phyloP scores from a whole-genome alignment of 495 filamentous ascomycete genomes.

The Penicillium bialowiezense region DNA sequence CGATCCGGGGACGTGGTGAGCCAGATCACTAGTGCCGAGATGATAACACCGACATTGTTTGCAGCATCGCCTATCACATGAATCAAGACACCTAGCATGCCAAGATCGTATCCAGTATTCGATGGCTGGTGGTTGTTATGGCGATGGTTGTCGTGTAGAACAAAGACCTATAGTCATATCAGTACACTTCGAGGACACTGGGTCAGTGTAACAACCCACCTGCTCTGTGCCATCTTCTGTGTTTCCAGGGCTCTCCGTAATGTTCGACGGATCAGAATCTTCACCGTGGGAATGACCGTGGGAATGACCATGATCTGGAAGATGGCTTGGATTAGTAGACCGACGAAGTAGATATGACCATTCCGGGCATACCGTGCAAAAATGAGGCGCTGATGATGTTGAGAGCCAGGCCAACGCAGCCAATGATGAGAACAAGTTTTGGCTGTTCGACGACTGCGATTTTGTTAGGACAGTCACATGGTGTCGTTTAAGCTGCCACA shows the following conservation, averaged over 20 bases:
- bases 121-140: no score
- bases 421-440: constrained; percentile 73
- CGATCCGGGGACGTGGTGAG: constrained; percentile 29
- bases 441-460: constrained; percentile 16
- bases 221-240: no score
- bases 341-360: no score
- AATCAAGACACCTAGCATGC: constrained; percentile 45
- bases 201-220: no score
- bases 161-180: no score
- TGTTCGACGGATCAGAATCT: no score
- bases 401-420: constrained; percentile 71
- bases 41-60: constrained; percentile 49
- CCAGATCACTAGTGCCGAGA: constrained; percentile 43
- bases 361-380: constrained; percentile 62
- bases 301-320: no score
- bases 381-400: constrained; percentile 80
- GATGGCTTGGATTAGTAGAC: no score
- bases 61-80: constrained; percentile 45
- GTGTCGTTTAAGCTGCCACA: not conserved
- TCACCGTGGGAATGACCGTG: no score
- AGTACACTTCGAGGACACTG: no score
- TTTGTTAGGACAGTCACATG: not conserved
- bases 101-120: constrained; percentile 26
- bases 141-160: no score
- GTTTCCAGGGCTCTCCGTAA: no score